phyloP scores from a whole-genome alignment of 345 rosid species.

The Gossypium stocksii region DNA sequence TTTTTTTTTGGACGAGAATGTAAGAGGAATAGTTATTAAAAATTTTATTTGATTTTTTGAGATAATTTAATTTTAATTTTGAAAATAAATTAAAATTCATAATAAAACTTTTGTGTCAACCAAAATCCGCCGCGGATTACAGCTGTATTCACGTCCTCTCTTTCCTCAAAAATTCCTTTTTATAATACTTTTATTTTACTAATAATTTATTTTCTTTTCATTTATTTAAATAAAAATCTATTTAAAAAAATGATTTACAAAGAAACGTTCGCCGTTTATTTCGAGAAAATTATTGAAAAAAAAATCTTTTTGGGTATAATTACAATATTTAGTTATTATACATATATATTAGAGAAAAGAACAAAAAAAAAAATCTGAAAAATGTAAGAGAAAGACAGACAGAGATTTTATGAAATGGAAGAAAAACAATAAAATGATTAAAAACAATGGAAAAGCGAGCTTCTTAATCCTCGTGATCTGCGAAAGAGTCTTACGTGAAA shows the following conservation, averaged over 20 bases:
- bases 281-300: constrained; percentile 26
- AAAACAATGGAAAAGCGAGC: constrained; percentile 1
- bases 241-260: not conserved
- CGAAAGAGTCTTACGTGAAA: constrained; percentile 34
- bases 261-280: constrained; percentile 13
- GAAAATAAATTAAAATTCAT: too few relatives aligned
- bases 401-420: not conserved
- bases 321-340: not conserved
- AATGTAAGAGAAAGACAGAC: constrained; percentile 5
- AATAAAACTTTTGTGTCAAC: too few relatives aligned
- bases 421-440: not conserved
- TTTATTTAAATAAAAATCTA: too few relatives aligned
- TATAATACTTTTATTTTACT: too few relatives aligned
- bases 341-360: not conserved
- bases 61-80: too few relatives aligned
- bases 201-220: too few relatives aligned
- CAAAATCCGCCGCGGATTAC: too few relatives aligned
- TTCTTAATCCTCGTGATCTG: constrained; percentile 39
- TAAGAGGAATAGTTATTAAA: too few relatives aligned
- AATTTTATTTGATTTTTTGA: too few relatives aligned
- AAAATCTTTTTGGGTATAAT: constrained; percentile 15
- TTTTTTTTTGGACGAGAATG: too few relatives aligned
- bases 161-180: too few relatives aligned
- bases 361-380: constrained; percentile 1
- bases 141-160: too few relatives aligned